These are phyloP conservation scores for Gracilaria gracilis DNA, from an alignment of 23 red algal species.

Conservation along the genomic window DNA sequence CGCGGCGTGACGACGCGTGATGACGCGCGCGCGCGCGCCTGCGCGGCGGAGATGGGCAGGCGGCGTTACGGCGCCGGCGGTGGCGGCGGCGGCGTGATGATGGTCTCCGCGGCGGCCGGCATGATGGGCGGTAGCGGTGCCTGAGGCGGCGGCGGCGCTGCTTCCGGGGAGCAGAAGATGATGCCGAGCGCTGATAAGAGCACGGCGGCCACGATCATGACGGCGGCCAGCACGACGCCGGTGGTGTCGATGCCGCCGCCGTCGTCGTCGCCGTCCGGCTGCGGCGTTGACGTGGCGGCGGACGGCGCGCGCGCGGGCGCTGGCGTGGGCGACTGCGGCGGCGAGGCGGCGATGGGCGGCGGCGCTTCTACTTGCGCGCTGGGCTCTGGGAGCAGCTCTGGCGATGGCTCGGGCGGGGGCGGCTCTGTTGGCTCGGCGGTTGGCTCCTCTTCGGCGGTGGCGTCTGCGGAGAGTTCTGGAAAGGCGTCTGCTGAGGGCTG, in stretches of 20 bases:
- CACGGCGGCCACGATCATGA: background rate
- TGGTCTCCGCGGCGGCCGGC: too few relatives aligned
- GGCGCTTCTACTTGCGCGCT: background rate
- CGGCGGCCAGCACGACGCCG: background rate
- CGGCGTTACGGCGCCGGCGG: background rate
- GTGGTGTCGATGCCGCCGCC: conserved; percentile 4
- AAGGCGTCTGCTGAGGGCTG: too few relatives aligned
- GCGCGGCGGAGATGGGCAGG: background rate
- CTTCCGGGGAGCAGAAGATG: too few relatives aligned
- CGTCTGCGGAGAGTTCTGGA: too few relatives aligned
- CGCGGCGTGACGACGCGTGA: too few relatives aligned
- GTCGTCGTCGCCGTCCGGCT: background rate
- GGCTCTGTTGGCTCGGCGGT: too few relatives aligned
- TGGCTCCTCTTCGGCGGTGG: too few relatives aligned
- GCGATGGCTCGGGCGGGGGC: too few relatives aligned
- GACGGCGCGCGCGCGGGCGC: background rate
- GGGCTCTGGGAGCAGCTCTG: too few relatives aligned
- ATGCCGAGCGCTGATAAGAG: too few relatives aligned
- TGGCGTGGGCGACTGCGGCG: background rate
- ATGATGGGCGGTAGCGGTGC: background rate
- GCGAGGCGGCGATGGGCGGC: background rate
- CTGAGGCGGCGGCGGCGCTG: too few relatives aligned
- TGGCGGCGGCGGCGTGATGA: too few relatives aligned
- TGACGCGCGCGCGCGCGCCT: background rate
- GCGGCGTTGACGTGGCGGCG: background rate